phyloP scores from a whole-genome alignment of 306 rosid species.

The Ormosia semicastrata region DNA sequence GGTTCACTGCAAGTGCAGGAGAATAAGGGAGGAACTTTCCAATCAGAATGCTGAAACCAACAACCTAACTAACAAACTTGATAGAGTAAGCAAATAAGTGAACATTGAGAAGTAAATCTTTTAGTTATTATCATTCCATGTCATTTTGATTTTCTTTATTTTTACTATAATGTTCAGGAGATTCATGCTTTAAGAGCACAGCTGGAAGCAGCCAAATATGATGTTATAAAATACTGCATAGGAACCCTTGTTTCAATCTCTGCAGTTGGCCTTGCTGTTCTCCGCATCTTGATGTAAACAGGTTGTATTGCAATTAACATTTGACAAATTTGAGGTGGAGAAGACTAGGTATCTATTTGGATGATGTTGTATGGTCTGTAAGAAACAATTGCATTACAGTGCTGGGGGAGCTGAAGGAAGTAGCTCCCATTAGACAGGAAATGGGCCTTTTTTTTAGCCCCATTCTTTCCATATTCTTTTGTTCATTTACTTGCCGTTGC shows the following conservation, averaged over 20 bases:
- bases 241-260: slow-evolving; percentile 96
- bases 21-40: slow-evolving; percentile 84
- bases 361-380: not conserved
- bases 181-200: slow-evolving; percentile 86
- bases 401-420: not conserved
- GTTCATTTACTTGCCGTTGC: not conserved
- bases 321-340: slow-evolving; percentile 10
- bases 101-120: not conserved
- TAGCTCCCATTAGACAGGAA: not conserved
- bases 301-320: slow-evolving; percentile 22
- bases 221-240: slow-evolving; percentile 93
- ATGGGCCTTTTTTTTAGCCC: not conserved
- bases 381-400: not conserved
- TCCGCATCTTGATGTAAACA: slow-evolving; percentile 74
- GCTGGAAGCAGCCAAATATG: slow-evolving; percentile 94
- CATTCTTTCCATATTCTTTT: not conserved
- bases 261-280: slow-evolving; percentile 91
- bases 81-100: slow-evolving; percentile 58
- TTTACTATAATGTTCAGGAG: slow-evolving; percentile 52
- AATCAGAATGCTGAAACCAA: slow-evolving; percentile 86
- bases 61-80: slow-evolving; percentile 88
- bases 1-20: slow-evolving; percentile 50
- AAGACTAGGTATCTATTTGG: not conserved
- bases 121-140: not conserved
- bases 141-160: not conserved